Conservation (phyloP, 139 green algal species). For the Closterium sp. region DNA sequence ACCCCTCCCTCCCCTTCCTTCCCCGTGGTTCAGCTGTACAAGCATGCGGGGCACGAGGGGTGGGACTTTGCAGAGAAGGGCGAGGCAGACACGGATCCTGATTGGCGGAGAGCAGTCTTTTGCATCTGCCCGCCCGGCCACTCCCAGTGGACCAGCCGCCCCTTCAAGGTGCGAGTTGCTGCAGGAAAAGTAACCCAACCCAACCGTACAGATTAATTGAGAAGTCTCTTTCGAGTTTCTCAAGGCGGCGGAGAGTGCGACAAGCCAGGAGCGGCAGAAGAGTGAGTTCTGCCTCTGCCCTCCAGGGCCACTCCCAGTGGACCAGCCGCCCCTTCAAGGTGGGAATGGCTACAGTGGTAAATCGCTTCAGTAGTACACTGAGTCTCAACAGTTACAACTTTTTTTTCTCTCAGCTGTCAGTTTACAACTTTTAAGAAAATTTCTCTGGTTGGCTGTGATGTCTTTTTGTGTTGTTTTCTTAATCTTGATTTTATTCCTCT, state of each 20-base stretch:
- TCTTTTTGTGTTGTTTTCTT: not conserved
- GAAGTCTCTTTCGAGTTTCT: too few species aligned
- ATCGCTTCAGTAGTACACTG: too few species aligned
- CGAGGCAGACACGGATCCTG: not conserved
- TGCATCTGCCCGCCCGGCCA: slow-evolving; percentile 24
- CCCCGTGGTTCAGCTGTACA: not conserved
- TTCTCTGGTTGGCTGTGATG: too few species aligned
- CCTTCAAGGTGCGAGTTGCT: not conserved
- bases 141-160: not conserved
- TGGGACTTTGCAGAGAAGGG: slow-evolving; percentile 29
- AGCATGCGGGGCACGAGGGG: not conserved
- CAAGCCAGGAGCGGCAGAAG: too few species aligned
- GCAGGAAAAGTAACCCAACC: too few species aligned
- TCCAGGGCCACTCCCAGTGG: slow-evolving; percentile 20
- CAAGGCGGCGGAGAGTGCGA: too few species aligned
- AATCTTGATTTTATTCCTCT: not conserved
- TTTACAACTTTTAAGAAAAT: too few species aligned
- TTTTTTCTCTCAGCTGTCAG: not conserved
- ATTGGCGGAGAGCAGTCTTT: slow-evolving; percentile 20
- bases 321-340: slow-evolving; percentile 6
- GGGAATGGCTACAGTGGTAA: too few species aligned
- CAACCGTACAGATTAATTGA: too few species aligned
- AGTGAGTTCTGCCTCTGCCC: not conserved
- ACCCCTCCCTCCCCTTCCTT: too few species aligned
- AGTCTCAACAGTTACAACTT: too few species aligned